Base-by-base conservation (phyloP, 495 filamentous ascomycete species). In the Tuber indicum region DNA sequence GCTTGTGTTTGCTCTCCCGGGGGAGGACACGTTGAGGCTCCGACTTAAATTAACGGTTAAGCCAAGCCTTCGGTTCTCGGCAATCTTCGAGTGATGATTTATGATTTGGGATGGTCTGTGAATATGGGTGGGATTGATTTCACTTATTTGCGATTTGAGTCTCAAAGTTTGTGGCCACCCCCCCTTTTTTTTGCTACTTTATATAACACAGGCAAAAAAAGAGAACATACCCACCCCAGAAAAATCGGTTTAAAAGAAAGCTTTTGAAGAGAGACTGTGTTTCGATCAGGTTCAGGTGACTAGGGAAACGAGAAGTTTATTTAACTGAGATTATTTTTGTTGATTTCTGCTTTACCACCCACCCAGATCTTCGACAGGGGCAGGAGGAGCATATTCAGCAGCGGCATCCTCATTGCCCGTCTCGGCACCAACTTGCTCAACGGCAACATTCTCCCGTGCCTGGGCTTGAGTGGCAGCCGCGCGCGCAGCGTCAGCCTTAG, bases 401-500 rank as follows among this genome's bases (percentile, higher is more conserved):
- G 36, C 74, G 62, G 42, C 74, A 70, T 12, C 72, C 71, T 83
- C 81, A 23, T 81, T 78, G 42, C 75, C 72, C n/a, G 73, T 72
- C 76, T 86, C 87, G 44, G 85, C 84, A 75, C 83, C 82, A 74
- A 82, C 81, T 81, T 86, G 84, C 83, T 88, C 87, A 84, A 87
- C 88, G 74, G 82, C 86, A 81, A 84, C 88, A 58, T 87, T 86
- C 74, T 88, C 88, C 82, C 88, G 88, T 77, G 88, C 87, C 74
- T 88, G 88, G 71, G 87, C 87, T 88, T 96, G 92, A 75, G 92
- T 92, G 83, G 93, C 92, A 62, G 94, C 86, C 76, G 93, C 94
- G 91, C 98, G 98, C 78, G 95, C 94, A 78, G 81, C 81, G 43
- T 83, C 81, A 78, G 81, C 81, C 70, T 83, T 83, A 10, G 81